phyloP scores from a whole-genome alignment of 306 rosid species.

The Ochetophila trinervis region DNA sequence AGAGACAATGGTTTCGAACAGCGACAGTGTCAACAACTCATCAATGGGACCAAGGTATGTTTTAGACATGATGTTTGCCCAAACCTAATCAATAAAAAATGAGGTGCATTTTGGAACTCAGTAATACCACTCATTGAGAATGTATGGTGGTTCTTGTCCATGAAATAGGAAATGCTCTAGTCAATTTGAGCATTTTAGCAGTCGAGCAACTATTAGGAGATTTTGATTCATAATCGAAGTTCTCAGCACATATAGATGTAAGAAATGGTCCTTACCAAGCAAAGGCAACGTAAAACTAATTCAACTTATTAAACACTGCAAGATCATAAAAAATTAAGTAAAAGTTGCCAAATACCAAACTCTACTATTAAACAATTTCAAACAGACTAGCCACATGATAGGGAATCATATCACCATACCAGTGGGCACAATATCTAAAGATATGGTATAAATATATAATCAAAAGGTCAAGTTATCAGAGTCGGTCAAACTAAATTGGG shows the following conservation, averaged over 20 bases:
- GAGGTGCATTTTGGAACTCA: neutral
- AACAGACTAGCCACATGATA: neutral
- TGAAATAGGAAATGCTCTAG: neutral
- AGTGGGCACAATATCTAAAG: conserved; percentile 11
- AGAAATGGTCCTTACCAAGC: neutral
- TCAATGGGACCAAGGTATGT: too few relatives aligned
- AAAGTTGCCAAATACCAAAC: neutral
- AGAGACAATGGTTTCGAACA: neutral
- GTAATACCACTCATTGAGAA: conserved; percentile 1
- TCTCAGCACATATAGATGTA: neutral
- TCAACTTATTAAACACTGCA: neutral
- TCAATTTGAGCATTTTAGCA: neutral
- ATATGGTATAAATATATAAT: neutral
- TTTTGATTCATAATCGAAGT: neutral
- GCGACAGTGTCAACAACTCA: neutral
- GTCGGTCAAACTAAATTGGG: conserved; percentile 10
- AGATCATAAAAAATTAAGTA: neutral
- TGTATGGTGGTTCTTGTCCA: conserved; percentile 4
- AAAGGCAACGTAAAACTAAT: neutral
- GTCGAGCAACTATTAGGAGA: neutral
- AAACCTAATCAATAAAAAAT: conserved; percentile 5
- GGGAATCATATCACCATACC: neutral
- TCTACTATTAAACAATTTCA: neutral
- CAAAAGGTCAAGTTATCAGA: neutral
- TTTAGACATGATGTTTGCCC: too few relatives aligned